Percentiles rank a stretch among this genome's conserved stretches.
Evolutionary conservation across 768 basidiomycete species (phyloP).

Genomic region (Trametes meyenii): DNA sequence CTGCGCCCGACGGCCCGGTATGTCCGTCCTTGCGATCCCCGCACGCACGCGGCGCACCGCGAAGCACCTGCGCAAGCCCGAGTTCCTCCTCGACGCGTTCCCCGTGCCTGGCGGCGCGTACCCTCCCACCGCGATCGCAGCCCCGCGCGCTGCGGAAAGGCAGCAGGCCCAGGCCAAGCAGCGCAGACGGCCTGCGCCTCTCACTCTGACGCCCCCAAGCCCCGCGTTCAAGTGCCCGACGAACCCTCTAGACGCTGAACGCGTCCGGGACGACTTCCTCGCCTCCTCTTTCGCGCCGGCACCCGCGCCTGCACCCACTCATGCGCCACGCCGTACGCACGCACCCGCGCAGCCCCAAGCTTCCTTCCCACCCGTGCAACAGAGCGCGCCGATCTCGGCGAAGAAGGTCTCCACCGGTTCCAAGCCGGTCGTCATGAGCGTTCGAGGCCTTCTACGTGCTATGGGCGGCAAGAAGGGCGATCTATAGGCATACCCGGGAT

Average conservation of each 20-base stretch:
- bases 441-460: conserved; percentile 38
- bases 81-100: conserved; percentile 38
- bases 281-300: conserved; percentile 47
- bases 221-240: conserved; percentile 37
- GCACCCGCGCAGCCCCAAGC: not conserved
- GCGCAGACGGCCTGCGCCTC: conserved; percentile 46
- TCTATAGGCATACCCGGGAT: conserved; percentile 9
- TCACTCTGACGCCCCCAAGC: conserved; percentile 41
- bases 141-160: conserved; percentile 5
- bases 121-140: conserved; percentile 21
- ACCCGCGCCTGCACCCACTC: conserved; percentile 15
- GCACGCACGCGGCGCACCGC: conserved; percentile 38
- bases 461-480: conserved; percentile 30
- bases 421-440: conserved; percentile 30
- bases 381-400: conserved; percentile 19
- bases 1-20: conserved; percentile 34
- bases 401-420: conserved; percentile 26
- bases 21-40: conserved; percentile 42
- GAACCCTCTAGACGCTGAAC: conserved; percentile 40
- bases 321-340: not conserved
- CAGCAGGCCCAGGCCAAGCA: conserved; percentile 31
- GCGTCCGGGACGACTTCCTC: conserved; percentile 45
- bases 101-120: conserved; percentile 28
- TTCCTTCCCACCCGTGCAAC: conserved; percentile 3
- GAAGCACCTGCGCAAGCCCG: conserved; percentile 42